Conservation (phyloP, 225 moss, liverwort and hornwort species). For the Marchantia polymorpha region DNA sequence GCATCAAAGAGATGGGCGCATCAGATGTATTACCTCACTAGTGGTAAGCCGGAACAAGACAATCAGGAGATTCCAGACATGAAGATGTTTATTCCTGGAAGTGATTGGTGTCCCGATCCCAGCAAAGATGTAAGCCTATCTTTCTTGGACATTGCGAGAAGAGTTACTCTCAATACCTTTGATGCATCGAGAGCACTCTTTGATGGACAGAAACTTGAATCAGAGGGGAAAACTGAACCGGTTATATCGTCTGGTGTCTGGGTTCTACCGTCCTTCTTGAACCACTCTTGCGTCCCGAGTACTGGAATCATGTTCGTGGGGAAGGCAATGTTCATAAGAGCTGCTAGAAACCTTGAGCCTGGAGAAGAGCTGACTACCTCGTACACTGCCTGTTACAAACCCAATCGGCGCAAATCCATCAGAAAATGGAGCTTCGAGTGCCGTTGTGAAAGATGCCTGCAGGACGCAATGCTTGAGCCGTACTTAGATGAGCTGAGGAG, state of each 20-base stretch:
- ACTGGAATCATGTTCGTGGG: slow-evolving; percentile 64
- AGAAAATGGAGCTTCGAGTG: slow-evolving; percentile 62
- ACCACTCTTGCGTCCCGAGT: slow-evolving; percentile 84
- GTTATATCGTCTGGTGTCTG: slow-evolving; percentile 32
- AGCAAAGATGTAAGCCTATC: background rate
- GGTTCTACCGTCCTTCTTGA: slow-evolving; percentile 76
- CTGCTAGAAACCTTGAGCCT: slow-evolving; percentile 53
- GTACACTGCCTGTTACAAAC: slow-evolving; percentile 53
- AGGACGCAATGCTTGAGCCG: background rate
- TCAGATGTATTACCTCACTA: slow-evolving; percentile 16
- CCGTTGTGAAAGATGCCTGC: slow-evolving; percentile 55
- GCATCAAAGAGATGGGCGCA: slow-evolving; percentile 3
- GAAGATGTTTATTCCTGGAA: slow-evolving; percentile 12
- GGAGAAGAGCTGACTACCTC: slow-evolving; percentile 74
- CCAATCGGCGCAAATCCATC: slow-evolving; percentile 48
- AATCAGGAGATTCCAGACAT: background rate
- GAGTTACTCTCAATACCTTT: slow-evolving; percentile 15
- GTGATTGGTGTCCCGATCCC: slow-evolving; percentile 15
- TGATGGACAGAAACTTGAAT: slow-evolving; percentile 2
- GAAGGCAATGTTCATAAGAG: slow-evolving; percentile 66
- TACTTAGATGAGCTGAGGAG: slow-evolving; percentile 9
- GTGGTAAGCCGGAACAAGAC: slow-evolving; percentile 17
- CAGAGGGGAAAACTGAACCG: background rate
- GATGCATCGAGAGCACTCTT: slow-evolving; percentile 19
- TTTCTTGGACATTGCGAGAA: background rate